Conservation (phyloP, 208 protist genomes). For the Leishmania arabica region DNA sequence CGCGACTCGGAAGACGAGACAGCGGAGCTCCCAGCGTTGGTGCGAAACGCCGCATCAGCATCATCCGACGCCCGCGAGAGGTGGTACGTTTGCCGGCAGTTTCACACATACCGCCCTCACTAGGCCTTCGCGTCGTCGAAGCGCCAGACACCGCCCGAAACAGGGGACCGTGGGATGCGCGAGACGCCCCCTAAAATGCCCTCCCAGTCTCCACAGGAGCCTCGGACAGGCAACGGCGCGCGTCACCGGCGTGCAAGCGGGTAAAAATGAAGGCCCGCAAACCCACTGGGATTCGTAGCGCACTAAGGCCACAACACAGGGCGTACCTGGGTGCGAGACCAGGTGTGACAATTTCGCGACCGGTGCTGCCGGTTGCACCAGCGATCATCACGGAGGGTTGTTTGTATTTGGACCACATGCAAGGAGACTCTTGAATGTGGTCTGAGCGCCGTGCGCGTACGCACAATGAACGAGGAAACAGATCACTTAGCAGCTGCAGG, state of each 20-base stretch:
- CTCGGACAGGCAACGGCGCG: slow-evolving; percentile 52
- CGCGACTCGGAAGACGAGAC: slow-evolving; percentile 5
- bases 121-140: slow-evolving; percentile 30
- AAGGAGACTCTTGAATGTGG: background rate
- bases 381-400: slow-evolving; percentile 65
- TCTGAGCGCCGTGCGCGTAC: background rate
- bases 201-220: slow-evolving; percentile 63
- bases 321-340: slow-evolving; percentile 61
- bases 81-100: slow-evolving; percentile 7
- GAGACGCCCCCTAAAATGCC: slow-evolving; percentile 54
- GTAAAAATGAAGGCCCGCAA: slow-evolving; percentile 52
- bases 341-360: slow-evolving; percentile 62
- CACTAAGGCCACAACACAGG: slow-evolving; percentile 60
- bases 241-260: slow-evolving; percentile 49
- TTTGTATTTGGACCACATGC: slow-evolving; percentile 37
- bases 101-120: slow-evolving; percentile 16
- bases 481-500: background rate
- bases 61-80: slow-evolving; percentile 3
- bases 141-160: slow-evolving; percentile 45
- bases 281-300: slow-evolving; percentile 56
- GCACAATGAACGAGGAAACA: background rate
- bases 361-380: slow-evolving; percentile 58
- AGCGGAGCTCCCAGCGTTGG: background rate
- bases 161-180: slow-evolving; percentile 47
- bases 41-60: slow-evolving; percentile 6